Evolutionary conservation across 352 stramenopile genomes (phyloP).

Genomic region (Phytophthora pseudosyringae): DNA sequence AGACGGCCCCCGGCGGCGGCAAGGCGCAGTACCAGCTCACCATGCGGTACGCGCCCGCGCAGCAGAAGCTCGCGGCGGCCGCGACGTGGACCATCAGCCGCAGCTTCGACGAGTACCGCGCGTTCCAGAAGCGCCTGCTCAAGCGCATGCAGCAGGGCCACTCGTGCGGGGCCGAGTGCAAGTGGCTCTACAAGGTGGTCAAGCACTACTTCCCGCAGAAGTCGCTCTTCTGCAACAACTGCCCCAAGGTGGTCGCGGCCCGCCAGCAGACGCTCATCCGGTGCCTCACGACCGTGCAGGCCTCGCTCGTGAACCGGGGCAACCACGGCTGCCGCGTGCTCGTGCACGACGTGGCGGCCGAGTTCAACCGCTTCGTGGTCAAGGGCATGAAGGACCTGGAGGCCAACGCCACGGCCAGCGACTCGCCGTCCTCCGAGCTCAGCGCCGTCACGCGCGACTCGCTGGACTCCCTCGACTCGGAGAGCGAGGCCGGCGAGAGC

Average conservation of each 20-base stretch:
- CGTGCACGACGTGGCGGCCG: constrained; percentile 35
- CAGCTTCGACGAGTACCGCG: constrained; percentile 54
- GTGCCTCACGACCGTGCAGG: constrained; percentile 44
- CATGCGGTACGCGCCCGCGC: constrained; percentile 35
- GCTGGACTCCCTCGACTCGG: constrained; percentile 32
- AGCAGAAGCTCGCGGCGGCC: constrained; percentile 34
- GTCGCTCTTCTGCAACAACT: constrained; percentile 46
- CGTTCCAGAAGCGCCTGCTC: constrained; percentile 56
- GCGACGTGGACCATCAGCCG: constrained; percentile 41
- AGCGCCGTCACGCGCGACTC: constrained; percentile 36
- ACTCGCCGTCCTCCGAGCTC: constrained; percentile 39
- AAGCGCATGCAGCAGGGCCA: constrained; percentile 60
- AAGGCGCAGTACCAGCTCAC: constrained; percentile 42
- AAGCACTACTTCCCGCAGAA: constrained; percentile 68
- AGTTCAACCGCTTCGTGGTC: constrained; percentile 49
- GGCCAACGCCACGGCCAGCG: constrained; percentile 18
- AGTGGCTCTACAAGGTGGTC: constrained; percentile 68
- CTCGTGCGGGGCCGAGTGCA: constrained; percentile 65
- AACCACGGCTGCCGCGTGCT: constrained; percentile 46
- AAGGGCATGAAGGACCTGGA: constrained; percentile 43
- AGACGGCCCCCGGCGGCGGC: constrained; percentile 22
- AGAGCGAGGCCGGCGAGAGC: constrained; percentile 16
- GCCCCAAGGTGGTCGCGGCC: constrained; percentile 38
- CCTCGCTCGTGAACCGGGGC: constrained; percentile 45
- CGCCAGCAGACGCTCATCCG: constrained; percentile 46